Evolutionary conservation across 306 rosid genomes (phyloP).

Genomic region (Castanea crenata): DNA sequence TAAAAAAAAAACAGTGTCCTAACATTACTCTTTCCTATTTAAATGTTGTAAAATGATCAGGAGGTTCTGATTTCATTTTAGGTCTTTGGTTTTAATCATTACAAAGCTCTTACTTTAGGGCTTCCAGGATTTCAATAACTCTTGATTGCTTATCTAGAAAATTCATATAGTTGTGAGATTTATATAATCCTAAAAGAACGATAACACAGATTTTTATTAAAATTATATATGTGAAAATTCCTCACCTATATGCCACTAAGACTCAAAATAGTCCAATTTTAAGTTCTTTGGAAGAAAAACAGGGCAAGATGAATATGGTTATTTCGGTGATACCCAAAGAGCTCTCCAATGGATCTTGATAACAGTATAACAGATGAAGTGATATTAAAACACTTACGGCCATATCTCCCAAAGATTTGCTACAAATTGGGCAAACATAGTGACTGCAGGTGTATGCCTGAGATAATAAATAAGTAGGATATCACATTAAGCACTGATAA

Average conservation of each 20-base stretch:
- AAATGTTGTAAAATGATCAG: no score
- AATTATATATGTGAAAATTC: background rate
- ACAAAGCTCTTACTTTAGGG: no score
- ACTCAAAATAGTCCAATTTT: background rate
- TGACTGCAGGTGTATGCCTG: conserved; percentile 38
- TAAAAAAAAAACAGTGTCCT: no score
- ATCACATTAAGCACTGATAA: background rate
- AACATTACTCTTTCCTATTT: no score
- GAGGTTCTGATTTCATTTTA: no score
- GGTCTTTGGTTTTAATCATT: no score
- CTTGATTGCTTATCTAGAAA: background rate
- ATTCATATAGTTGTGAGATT: background rate
- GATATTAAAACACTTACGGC: conserved; percentile 13
- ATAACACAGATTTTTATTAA: background rate
- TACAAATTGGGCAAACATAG: conserved; percentile 30
- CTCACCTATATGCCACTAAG: background rate
- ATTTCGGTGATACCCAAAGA: background rate
- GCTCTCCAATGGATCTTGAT: background rate
- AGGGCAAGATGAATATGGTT: background rate
- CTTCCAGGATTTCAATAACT: no score
- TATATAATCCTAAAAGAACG: background rate
- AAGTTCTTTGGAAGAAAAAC: background rate
- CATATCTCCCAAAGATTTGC: conserved; percentile 37
- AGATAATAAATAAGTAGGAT: background rate
- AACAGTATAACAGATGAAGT: background rate